These are phyloP conservation scores for Sporothrix luriei DNA, from an alignment of 2,329 filamentous ascomycete genomes.

Conservation along the genomic window DNA sequence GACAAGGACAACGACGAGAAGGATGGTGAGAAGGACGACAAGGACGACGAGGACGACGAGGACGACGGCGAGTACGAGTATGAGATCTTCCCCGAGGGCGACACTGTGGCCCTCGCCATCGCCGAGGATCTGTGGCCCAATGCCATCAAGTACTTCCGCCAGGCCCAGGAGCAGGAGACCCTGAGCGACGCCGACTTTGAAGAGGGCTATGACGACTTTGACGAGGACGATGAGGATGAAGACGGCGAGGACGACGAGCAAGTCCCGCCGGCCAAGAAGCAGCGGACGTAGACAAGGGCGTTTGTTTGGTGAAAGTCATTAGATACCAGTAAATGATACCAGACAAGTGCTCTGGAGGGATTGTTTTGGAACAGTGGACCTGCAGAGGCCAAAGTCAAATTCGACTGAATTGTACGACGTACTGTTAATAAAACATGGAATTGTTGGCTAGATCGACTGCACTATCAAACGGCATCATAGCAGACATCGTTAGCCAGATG, in stretches of 20 bases:
- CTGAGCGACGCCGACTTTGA: constrained; percentile 72
- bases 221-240: constrained; percentile 43
- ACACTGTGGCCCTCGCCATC: constrained; percentile 77
- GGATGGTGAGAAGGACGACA: constrained; percentile 49
- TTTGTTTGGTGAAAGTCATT: neutral
- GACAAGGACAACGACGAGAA: constrained; percentile 42
- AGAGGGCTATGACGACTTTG: constrained; percentile 59
- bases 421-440: neutral
- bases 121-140: constrained; percentile 87
- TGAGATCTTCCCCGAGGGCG: constrained; percentile 86
- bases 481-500: neutral
- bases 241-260: constrained; percentile 39
- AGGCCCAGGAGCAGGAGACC: constrained; percentile 70
- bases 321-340: constrained; percentile 18
- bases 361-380: neutral
- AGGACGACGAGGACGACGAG: constrained; percentile 53
- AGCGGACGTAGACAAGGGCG: constrained; percentile 42
- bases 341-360: neutral
- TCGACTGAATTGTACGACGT: neutral
- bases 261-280: constrained; percentile 48
- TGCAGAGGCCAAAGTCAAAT: neutral
- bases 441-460: neutral
- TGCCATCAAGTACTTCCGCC: constrained; percentile 86
- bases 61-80: constrained; percentile 61
- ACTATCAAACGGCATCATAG: neutral